Evolutionary conservation across 306 rosid species (phyloP).

Genomic region (Vigna unguiculata): DNA sequence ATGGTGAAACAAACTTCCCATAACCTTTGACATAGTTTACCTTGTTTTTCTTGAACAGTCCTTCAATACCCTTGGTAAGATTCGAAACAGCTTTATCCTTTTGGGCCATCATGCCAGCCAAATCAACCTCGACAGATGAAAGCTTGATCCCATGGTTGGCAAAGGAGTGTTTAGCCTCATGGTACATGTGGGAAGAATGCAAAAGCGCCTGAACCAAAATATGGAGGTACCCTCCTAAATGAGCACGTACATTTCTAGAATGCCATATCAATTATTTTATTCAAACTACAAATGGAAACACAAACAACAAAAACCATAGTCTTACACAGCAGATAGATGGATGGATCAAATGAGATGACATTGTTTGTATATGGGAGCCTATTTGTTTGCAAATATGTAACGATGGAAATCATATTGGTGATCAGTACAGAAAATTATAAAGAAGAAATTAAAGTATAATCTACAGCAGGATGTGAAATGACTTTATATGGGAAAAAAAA

Average conservation of each 20-base stretch:
- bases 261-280: not conserved
- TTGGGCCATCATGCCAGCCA: slow-evolving; percentile 93
- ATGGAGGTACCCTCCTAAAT: slow-evolving; percentile 26
- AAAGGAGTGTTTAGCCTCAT: slow-evolving; percentile 93
- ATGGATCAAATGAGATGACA: not conserved
- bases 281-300: slow-evolving; percentile 3
- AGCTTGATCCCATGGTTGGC: slow-evolving; percentile 83
- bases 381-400: not conserved
- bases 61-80: slow-evolving; percentile 94
- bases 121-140: slow-evolving; percentile 86
- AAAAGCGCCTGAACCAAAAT: slow-evolving; percentile 78
- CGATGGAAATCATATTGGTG: not conserved
- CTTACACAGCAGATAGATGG: not conserved
- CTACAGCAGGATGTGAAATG: not conserved
- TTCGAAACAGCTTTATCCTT: slow-evolving; percentile 89
- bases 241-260: slow-evolving; percentile 13
- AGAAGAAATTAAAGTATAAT: not conserved
- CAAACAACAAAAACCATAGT: slow-evolving; percentile 1
- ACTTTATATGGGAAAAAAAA: slow-evolving; percentile 4
- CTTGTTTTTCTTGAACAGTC: slow-evolving; percentile 96
- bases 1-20: slow-evolving; percentile 83
- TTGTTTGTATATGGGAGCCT: not conserved
- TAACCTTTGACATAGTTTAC: slow-evolving; percentile 95
- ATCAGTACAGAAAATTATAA: not conserved
- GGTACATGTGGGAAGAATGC: slow-evolving; percentile 97